phyloP scores from a whole-genome alignment of 441 rosid species.

The Euphorbia schlechtendalii region DNA sequence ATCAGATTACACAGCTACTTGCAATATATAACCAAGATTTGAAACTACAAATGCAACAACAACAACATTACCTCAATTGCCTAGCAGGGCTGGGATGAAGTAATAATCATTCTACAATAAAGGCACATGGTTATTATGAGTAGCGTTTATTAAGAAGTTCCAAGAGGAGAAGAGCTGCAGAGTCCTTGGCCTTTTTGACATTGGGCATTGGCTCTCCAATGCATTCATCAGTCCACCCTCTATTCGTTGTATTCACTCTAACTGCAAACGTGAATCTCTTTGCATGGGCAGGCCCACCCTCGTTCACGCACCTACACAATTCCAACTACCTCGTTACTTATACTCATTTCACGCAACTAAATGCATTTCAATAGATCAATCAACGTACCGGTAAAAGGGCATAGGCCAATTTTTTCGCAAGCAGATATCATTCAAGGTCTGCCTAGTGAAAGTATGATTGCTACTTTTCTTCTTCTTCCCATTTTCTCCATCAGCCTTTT shows the following conservation, averaged over 20 bases:
- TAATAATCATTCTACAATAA: neutral
- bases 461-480: conserved; percentile 68
- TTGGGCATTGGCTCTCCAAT: conserved; percentile 98
- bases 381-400: conserved; percentile 78
- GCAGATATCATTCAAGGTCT: conserved; percentile 90
- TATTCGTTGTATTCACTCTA: conserved; percentile 76
- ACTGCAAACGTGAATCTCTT: conserved; percentile 90
- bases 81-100: no score
- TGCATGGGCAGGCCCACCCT: conserved; percentile 99
- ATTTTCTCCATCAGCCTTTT: conserved; percentile 46
- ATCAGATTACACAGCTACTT: no score
- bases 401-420: conserved; percentile 96
- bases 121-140: no score
- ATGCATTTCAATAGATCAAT: neutral
- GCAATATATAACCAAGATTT: no score
- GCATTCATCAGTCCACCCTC: conserved; percentile 95
- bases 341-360: neutral
- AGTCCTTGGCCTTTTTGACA: conserved; percentile 98
- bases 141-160: conserved; percentile 59
- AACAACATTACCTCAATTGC: no score
- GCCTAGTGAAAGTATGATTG: conserved; percentile 83
- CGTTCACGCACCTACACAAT: conserved; percentile 65
- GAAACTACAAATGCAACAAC: no score
- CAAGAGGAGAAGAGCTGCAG: conserved; percentile 80
- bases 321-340: conserved; percentile 13